Percentiles rank a stretch among this genome's conserved stretches.
Evolutionary conservation across 768 basidiomycete genomes (phyloP).

Genomic region (Lyophyllum decastes): DNA sequence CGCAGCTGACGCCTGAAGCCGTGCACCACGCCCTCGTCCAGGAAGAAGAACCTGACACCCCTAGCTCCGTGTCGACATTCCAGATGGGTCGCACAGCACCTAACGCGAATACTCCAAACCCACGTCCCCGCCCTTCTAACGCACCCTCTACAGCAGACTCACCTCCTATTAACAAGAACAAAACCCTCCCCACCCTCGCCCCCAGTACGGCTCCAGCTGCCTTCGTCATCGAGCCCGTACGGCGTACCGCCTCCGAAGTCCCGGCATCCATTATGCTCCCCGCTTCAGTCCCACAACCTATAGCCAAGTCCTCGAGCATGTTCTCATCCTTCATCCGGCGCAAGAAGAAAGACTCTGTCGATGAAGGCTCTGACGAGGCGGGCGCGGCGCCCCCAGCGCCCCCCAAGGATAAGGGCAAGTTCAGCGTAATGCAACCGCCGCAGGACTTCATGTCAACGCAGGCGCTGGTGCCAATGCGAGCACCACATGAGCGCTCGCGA

Average conservation of each 20-base stretch:
- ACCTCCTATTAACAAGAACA: constrained; percentile 15
- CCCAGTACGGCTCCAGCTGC: constrained; percentile 14
- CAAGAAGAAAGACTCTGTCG: constrained; percentile 32
- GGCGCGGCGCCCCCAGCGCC: constrained; percentile 50
- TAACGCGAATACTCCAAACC: constrained; percentile 1
- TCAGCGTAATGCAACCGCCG: constrained; percentile 13
- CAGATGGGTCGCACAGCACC: constrained; percentile 14
- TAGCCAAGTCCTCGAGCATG: constrained; percentile 30
- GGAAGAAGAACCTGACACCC: constrained; percentile 24
- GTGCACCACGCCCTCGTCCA: constrained; percentile 35
- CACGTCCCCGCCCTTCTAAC: neutral
- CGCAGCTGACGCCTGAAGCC: constrained; percentile 41
- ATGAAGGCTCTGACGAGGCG: constrained; percentile 23
- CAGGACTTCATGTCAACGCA: constrained; percentile 12
- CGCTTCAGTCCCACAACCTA: constrained; percentile 15
- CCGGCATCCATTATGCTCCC: constrained; percentile 23
- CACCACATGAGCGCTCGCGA: constrained; percentile 20
- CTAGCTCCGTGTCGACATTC: constrained; percentile 13
- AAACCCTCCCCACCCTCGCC: constrained; percentile 13
- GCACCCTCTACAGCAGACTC: constrained; percentile 3
- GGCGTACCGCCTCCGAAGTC: constrained; percentile 35
- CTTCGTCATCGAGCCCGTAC: constrained; percentile 23
- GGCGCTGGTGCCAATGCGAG: constrained; percentile 18
- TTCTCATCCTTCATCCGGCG: constrained; percentile 39
- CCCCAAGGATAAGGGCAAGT: constrained; percentile 42